phyloP scores from a whole-genome alignment of 805 yeast genomes.

The Metschnikowia gelsemii region DNA sequence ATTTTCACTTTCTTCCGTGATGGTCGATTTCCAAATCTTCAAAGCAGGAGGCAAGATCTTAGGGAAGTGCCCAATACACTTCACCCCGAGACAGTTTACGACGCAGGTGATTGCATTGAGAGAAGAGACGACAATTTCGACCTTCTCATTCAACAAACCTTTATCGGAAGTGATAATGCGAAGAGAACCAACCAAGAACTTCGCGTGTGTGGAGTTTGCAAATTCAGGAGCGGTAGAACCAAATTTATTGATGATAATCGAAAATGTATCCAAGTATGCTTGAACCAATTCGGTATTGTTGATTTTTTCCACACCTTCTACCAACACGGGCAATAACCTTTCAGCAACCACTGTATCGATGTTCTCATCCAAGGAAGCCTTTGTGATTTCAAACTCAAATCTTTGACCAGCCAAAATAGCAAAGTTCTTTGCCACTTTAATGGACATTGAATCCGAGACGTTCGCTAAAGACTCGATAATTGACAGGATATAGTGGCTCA shows the following conservation, averaged over 20 bases:
- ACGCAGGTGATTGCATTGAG: conserved; percentile 69
- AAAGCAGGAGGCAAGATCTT: conserved; percentile 77
- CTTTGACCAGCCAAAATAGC: conserved; percentile 63
- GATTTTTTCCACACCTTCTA: conserved; percentile 36
- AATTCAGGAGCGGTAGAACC: conserved; percentile 34
- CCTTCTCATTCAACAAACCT: conserved; percentile 55
- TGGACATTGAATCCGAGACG: conserved; percentile 39
- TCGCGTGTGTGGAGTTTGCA: conserved; percentile 41
- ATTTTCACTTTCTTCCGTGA: conserved; percentile 3
- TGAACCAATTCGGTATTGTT: conserved; percentile 56
- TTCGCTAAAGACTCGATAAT: conserved; percentile 43
- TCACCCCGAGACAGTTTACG: conserved; percentile 77
- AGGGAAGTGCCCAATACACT: conserved; percentile 80
- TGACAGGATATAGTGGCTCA: conserved; percentile 66
- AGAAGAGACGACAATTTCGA: conserved; percentile 71
- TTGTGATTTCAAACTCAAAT: conserved; percentile 64
- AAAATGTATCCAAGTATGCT: conserved; percentile 66
- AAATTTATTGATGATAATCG: conserved; percentile 62
- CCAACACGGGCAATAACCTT: conserved; percentile 50
- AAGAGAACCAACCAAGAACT: conserved; percentile 50
- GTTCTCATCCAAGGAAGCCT: conserved; percentile 39
- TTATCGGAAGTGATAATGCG: conserved; percentile 45
- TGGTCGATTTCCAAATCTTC: conserved; percentile 50
- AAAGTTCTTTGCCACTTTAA: conserved; percentile 58
- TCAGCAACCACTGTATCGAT: conserved; percentile 52